Evolutionary conservation across 2,329 filamentous ascomycete genomes (phyloP), one percentile per base, ranked within the genome.

Genomic region (Aspergillus quadricinctus): DNA sequence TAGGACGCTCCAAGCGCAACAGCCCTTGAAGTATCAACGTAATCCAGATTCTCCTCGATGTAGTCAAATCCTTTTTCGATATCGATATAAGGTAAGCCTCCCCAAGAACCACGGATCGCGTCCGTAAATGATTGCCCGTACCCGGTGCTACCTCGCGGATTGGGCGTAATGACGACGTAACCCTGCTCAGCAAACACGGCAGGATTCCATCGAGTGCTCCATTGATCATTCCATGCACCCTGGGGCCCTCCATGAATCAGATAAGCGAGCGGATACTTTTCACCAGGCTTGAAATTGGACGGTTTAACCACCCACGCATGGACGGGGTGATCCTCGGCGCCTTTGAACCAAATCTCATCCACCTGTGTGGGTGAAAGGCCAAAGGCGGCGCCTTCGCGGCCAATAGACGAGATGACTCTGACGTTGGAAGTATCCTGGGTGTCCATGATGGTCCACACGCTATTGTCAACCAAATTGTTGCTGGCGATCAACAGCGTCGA

Each of bases 171-270:
- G 1, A 85, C 79, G 9, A 85, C 72, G 57, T 85, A 86, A 8
- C 83, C 84, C 64, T 86, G 81, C 62, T 85, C 81, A 3, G 83
- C 83, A 72, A 82, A 86, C 3, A 82, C 71, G 1, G 79, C 78
- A 0, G 77, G 73, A 58, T 85, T 84, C 78, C 78, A 82, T 60
- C 82, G 69, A 4, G 75, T 79, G 50, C 75, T 77, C 82, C 82
- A 84, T 50, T 74, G 71, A 59, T 85, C 81, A n/a, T 73, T 74
- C 79, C 79, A 83, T 1, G 80, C 73, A 3, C 69, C 67, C 53
- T 78, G 77, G 0, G 83, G 81, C 0, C 81, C 81, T 25, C 81
- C 81, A 56, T 83, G 81, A 9, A 81, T 75, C 57, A 83, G 66
- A 62, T 81, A 83, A 1, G 80, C 80, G 14, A 83, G 63, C 5